Evolutionary conservation across 768 basidiomycete genomes (phyloP).

Genomic region (Hemileccinum rubropunctum): DNA sequence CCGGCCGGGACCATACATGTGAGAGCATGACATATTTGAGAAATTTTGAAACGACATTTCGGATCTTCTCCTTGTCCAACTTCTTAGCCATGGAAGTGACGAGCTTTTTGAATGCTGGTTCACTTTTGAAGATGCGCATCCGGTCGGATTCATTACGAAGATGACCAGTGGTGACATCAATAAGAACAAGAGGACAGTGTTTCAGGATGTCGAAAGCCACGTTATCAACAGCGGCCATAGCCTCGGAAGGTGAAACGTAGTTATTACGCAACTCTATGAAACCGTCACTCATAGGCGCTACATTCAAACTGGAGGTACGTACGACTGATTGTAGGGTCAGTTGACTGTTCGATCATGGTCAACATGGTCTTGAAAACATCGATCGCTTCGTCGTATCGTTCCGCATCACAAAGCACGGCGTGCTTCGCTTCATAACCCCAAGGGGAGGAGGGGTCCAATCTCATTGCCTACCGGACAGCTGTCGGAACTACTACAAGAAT

Average conservation of each 20-base stretch:
- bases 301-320: neutral
- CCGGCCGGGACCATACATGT: conserved; percentile 8
- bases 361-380: conserved; percentile 1
- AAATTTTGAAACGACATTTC: neutral
- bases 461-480: neutral
- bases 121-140: neutral
- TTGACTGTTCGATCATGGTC: conserved; percentile 1
- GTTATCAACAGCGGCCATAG: neutral
- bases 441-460: neutral
- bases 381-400: conserved; percentile 6
- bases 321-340: neutral
- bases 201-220: neutral
- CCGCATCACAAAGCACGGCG: neutral
- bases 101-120: neutral
- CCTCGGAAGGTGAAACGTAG: neutral
- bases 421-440: neutral
- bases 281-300: neutral
- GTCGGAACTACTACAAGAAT: neutral
- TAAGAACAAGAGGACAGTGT: neutral
- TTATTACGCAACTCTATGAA: neutral
- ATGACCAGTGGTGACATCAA: neutral
- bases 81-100: conserved; percentile 8
- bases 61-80: conserved; percentile 4
- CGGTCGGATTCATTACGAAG: neutral
- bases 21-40: conserved; percentile 12